Conservation (phyloP, 768 basidiomycete genomes). For the Chiua virens region DNA sequence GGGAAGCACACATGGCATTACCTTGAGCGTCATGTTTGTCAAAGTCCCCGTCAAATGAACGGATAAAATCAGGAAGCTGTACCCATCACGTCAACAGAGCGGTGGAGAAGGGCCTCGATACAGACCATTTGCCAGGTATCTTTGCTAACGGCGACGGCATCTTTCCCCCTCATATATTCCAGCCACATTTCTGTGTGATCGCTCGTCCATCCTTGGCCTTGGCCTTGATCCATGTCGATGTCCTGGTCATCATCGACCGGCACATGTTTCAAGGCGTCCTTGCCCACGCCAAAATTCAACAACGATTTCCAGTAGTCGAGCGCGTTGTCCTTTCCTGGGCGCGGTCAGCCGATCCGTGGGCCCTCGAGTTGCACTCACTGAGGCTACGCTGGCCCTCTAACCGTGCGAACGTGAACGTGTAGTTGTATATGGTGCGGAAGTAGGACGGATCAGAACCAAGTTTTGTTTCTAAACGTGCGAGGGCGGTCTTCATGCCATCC, state of each 20-base stretch:
- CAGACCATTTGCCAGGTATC: constrained; percentile 88
- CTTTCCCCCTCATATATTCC: constrained; percentile 65
- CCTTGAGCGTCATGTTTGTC: constrained; percentile 75
- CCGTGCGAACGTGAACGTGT: constrained; percentile 80
- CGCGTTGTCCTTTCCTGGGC: constrained; percentile 64
- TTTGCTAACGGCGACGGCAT: constrained; percentile 77
- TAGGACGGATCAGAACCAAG: constrained; percentile 66
- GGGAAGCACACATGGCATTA: constrained; percentile 28
- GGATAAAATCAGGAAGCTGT: constrained; percentile 79
- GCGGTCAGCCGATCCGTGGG: not conserved
- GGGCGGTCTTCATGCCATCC: constrained; percentile 53
- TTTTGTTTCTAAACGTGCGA: constrained; percentile 55
- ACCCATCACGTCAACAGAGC: constrained; percentile 6
- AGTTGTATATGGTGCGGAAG: constrained; percentile 76
- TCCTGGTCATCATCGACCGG: constrained; percentile 44
- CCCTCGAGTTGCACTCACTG: constrained; percentile 42
- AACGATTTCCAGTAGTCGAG: constrained; percentile 79
- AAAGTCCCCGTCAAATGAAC: constrained; percentile 72
- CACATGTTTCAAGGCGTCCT: constrained; percentile 58
- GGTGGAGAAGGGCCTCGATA: constrained; percentile 5
- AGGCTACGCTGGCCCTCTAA: constrained; percentile 78
- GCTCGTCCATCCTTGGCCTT: constrained; percentile 56
- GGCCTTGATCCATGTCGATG: constrained; percentile 39
- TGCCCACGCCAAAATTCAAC: constrained; percentile 66
- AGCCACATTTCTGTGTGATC: constrained; percentile 74